A percentile compares a stretch with the other conserved stretches of the same genome.
These are phyloP conservation scores for Albatrellus ellisii DNA, from an alignment of 768 basidiomycete genomes.

Conservation along the genomic window DNA sequence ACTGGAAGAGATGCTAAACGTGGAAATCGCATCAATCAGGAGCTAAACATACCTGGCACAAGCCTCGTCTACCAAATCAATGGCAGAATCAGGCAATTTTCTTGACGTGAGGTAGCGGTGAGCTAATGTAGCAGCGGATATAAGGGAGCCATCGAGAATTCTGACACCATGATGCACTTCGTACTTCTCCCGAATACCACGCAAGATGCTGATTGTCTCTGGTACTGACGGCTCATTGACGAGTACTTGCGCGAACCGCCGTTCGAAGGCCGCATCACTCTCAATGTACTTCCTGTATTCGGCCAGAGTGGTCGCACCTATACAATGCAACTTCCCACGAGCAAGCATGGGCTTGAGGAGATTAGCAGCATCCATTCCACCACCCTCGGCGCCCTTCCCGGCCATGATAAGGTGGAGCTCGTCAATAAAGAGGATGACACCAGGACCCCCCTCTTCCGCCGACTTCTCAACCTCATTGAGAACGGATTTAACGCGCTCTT, in stretches of 20 bases:
- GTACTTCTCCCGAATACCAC: slow-evolving; percentile 91
- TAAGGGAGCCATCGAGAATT: slow-evolving; percentile 79
- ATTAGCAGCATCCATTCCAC: slow-evolving; percentile 90
- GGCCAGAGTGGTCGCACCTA: slow-evolving; percentile 85
- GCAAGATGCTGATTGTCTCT: slow-evolving; percentile 86
- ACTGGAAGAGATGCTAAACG: slow-evolving; percentile 22
- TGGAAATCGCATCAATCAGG: not conserved
- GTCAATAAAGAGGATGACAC: slow-evolving; percentile 90
- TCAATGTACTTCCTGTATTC: slow-evolving; percentile 94
- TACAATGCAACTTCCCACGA: slow-evolving; percentile 63
- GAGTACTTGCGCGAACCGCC: slow-evolving; percentile 86
- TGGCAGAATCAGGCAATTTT: slow-evolving; percentile 73
- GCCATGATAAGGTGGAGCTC: slow-evolving; percentile 94
- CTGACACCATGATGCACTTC: slow-evolving; percentile 80
- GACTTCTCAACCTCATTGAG: slow-evolving; percentile 90
- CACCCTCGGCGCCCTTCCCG: slow-evolving; percentile 67
- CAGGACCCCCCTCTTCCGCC: slow-evolving; percentile 48
- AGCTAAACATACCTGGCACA: slow-evolving; percentile 62
- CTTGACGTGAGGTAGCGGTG: slow-evolving; percentile 84
- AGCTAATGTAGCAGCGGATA: slow-evolving; percentile 81
- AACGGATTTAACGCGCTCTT: slow-evolving; percentile 89
- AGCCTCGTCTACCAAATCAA: slow-evolving; percentile 88
- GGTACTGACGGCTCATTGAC: slow-evolving; percentile 84
- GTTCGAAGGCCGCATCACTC: slow-evolving; percentile 81
- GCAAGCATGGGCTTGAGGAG: slow-evolving; percentile 88